Conservation (phyloP, 2,329 filamentous ascomycete species). For the Elsinoe batatas region DNA sequence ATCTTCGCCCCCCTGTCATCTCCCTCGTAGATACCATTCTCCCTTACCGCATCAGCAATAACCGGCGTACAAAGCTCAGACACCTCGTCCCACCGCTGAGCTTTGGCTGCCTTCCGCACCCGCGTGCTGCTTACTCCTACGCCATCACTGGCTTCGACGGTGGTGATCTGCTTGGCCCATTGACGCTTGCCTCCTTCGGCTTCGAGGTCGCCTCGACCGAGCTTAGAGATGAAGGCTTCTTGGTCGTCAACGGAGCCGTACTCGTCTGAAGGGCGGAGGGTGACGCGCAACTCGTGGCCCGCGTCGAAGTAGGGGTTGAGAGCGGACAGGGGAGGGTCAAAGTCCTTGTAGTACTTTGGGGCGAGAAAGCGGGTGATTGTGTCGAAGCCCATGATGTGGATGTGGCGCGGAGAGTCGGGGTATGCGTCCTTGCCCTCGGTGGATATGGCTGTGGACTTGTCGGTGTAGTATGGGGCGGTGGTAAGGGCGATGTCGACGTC, state of each 20-base stretch:
- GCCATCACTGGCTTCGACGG: conserved; percentile 45
- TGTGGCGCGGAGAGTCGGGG: conserved; percentile 38
- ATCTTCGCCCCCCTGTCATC: conserved; percentile 28
- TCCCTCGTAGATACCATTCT: conserved; percentile 46
- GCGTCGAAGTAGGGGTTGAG: conserved; percentile 54
- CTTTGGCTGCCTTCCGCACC: conserved; percentile 49
- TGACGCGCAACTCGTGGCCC: conserved; percentile 53
- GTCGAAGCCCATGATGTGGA: conserved; percentile 67
- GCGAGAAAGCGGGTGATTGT: conserved; percentile 65
- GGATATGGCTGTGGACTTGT: conserved; percentile 55
- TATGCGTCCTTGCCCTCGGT: conserved; percentile 28
- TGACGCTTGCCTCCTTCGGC: conserved; percentile 44
- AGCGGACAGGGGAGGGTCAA: conserved; percentile 40
- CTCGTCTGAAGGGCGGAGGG: conserved; percentile 50
- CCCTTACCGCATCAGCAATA: conserved; percentile 50
- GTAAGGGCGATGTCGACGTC: conserved; percentile 59
- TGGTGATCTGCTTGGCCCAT: conserved; percentile 53
- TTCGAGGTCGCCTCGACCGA: conserved; percentile 41
- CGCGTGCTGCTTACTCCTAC: conserved; percentile 49
- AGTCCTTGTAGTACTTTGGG: conserved; percentile 56
- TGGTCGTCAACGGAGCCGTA: conserved; percentile 52
- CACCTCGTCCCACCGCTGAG: conserved; percentile 40
- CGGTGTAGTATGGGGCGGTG: conserved; percentile 61
- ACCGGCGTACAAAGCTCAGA: conserved; percentile 45
- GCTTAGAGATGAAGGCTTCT: conserved; percentile 41